phyloP scores from a whole-genome alignment of 257 asterid species.

The Fraxinus quadrangulata region DNA sequence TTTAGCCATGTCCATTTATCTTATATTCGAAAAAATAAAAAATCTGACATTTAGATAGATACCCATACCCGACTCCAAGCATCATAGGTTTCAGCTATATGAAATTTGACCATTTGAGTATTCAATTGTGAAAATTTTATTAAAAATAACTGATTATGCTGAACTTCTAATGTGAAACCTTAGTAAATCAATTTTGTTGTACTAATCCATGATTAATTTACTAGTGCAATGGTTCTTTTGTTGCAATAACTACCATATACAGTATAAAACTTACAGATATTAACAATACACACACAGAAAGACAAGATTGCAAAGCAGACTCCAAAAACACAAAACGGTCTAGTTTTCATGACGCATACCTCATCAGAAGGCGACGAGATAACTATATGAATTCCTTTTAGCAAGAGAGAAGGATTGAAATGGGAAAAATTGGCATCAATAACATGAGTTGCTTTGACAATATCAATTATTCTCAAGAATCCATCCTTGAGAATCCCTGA shows the following conservation, averaged over 20 bases:
- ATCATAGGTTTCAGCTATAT: too few relatives aligned
- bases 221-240: background rate
- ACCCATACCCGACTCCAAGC: too few relatives aligned
- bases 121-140: background rate
- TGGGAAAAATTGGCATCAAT: slow-evolving; percentile 48
- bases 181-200: background rate
- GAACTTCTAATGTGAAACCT: background rate
- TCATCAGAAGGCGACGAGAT: slow-evolving; percentile 68
- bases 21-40: too few relatives aligned
- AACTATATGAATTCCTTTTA: slow-evolving; percentile 68
- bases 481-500: slow-evolving; percentile 82
- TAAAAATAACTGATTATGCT: background rate
- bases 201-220: background rate
- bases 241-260: background rate
- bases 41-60: too few relatives aligned
- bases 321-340: background rate
- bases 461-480: slow-evolving; percentile 49
- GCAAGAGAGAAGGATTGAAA: slow-evolving; percentile 46
- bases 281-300: background rate
- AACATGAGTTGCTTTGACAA: slow-evolving; percentile 53
- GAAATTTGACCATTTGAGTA: background rate
- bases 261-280: background rate
- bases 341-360: slow-evolving; percentile 35
- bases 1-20: too few relatives aligned
- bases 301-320: slow-evolving; percentile 13